Percentiles rank a stretch among this genome's conserved stretches.
These are phyloP conservation scores for Candida ovalis DNA, from an alignment of 805 yeast species.

Conservation along the genomic window DNA sequence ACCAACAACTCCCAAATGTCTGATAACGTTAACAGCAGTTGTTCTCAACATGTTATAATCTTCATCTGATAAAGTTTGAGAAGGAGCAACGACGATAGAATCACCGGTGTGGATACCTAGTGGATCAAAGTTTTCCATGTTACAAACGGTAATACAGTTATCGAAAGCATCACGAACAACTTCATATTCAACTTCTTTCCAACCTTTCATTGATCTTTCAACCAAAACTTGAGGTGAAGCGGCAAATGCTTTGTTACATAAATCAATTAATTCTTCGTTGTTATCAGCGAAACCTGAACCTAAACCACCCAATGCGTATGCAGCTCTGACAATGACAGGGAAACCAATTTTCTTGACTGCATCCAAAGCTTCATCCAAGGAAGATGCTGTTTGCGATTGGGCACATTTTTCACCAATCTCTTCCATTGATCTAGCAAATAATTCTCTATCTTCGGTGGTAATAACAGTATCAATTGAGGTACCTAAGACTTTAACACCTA, in stretches of 20 bases:
- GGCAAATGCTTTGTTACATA: slow-evolving; percentile 85
- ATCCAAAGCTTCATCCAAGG: slow-evolving; percentile 73
- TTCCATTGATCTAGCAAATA: slow-evolving; percentile 91
- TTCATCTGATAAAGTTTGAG: slow-evolving; percentile 94
- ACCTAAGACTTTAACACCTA: slow-evolving; percentile 95
- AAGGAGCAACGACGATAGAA: slow-evolving; percentile 97
- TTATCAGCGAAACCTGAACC: slow-evolving; percentile 96
- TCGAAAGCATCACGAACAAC: slow-evolving; percentile 95
- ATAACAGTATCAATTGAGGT: slow-evolving; percentile 94
- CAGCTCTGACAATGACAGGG: slow-evolving; percentile 96
- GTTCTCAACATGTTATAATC: slow-evolving; percentile 97
- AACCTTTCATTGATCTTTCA: slow-evolving; percentile 95
- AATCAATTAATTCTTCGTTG: slow-evolving; percentile 75
- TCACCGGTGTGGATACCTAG: slow-evolving; percentile 98
- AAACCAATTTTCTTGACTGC: slow-evolving; percentile 77
- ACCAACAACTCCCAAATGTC: slow-evolving; percentile 98
- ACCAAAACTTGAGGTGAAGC: slow-evolving; percentile 93
- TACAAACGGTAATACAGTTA: slow-evolving; percentile 97
- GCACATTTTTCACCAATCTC: slow-evolving; percentile 97
- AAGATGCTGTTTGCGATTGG: slow-evolving; percentile 78
- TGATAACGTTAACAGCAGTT: slow-evolving; percentile 95
- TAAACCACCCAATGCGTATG: slow-evolving; percentile 94
- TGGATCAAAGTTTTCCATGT: slow-evolving; percentile 99
- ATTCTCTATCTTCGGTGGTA: slow-evolving; percentile 97
- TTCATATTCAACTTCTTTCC: slow-evolving; percentile 99